A percentile compares a stretch with the other conserved stretches of the same genome.
Conservation (phyloP, 2,329 filamentous ascomycete genomes). For the Akanthomyces uredinophilus region DNA sequence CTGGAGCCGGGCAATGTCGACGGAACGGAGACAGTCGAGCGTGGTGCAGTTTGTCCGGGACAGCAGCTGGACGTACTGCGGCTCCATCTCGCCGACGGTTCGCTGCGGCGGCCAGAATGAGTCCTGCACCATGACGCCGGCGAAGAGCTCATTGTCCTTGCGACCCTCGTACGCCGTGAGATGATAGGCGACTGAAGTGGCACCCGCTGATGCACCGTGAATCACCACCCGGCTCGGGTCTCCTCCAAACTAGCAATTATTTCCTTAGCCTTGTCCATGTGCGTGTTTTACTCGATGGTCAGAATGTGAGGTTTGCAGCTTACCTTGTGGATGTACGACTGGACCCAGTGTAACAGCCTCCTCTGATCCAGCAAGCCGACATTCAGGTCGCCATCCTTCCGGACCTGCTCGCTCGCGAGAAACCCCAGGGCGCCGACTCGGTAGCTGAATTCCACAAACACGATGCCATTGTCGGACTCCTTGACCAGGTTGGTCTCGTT, state of each 20-base stretch:
- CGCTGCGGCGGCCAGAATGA: conserved; percentile 47
- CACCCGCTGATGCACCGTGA: conserved; percentile 57
- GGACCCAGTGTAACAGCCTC: conserved; percentile 55
- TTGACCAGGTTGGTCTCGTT: conserved; percentile 44
- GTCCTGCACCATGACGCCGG: conserved; percentile 41
- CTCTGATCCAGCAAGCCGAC: conserved; percentile 60
- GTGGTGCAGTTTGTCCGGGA: conserved; percentile 13
- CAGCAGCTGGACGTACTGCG: conserved; percentile 29
- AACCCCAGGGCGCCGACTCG: conserved; percentile 60
- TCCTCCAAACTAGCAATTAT: conserved; percentile 45
- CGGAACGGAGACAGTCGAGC: conserved; percentile 38
- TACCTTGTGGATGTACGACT: conserved; percentile 49
- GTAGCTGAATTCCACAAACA: conserved; percentile 59
- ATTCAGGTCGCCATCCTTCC: conserved; percentile 53
- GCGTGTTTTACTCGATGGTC: neutral
- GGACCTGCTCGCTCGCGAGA: conserved; percentile 51
- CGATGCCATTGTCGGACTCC: conserved; percentile 39
- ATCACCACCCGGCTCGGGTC: conserved; percentile 55
- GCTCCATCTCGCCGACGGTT: conserved; percentile 38
- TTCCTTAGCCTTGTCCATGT: neutral
- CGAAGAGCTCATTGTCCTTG: conserved; percentile 39
- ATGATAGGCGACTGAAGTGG: conserved; percentile 51
- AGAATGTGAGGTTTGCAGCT: neutral
- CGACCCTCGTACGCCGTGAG: conserved; percentile 41
- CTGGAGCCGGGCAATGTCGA: conserved; percentile 33